phyloP scores from a whole-genome alignment of 805 yeast genomes.

The Sugiyamaella mastotermitis region DNA sequence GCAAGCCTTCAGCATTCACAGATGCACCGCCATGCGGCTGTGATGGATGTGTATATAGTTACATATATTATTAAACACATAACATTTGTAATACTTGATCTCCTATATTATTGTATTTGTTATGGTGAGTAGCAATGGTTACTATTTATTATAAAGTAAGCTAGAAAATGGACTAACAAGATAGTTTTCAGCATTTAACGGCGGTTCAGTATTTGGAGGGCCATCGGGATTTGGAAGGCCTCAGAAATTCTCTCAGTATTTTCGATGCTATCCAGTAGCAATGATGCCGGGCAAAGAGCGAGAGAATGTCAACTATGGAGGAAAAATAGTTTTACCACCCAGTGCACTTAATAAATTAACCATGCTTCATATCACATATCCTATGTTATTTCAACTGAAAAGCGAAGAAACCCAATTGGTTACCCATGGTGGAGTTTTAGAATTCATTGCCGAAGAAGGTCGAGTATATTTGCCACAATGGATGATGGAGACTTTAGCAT shows the following conservation, averaged over 20 bases:
- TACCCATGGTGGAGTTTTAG: constrained; percentile 92
- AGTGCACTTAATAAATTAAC: constrained; percentile 82
- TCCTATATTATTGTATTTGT: too few species aligned
- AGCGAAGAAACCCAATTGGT: constrained; percentile 54
- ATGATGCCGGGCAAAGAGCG: constrained; percentile 74
- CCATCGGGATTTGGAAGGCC: too few species aligned
- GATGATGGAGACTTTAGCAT: constrained; percentile 78
- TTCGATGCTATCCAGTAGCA: constrained; percentile 85
- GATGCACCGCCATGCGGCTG: too few species aligned
- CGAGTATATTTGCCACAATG: constrained; percentile 91
- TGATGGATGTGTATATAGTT: too few species aligned
- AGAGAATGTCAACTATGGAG: constrained; percentile 82
- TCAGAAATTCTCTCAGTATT: constrained; percentile 69
- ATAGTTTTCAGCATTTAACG: not conserved
- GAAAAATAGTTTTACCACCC: constrained; percentile 91
- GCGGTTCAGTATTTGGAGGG: constrained; percentile 9
- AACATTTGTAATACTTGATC: too few species aligned
- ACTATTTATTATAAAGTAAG: too few species aligned
- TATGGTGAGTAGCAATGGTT: too few species aligned
- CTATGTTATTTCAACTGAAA: constrained; percentile 82
- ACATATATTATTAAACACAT: too few species aligned
- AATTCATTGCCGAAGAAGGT: constrained; percentile 96
- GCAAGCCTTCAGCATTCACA: too few species aligned
- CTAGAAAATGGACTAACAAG: not conserved
- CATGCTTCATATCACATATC: constrained; percentile 87